phyloP scores from a whole-genome alignment of 306 rosid species.

The Mimosa bimucronata region DNA sequence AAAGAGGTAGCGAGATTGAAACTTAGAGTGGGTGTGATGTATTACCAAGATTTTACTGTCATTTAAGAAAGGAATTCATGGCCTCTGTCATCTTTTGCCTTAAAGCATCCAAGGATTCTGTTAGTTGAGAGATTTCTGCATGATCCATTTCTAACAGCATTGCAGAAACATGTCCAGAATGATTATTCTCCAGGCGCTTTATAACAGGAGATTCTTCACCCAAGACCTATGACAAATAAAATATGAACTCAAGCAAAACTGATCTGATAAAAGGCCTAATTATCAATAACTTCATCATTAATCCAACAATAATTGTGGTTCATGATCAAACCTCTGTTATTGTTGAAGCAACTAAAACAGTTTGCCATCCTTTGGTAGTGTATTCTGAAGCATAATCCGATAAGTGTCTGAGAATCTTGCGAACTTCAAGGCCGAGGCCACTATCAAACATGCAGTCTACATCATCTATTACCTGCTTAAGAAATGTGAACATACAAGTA shows the following conservation, averaged over 20 bases:
- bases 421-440: conserved; percentile 70
- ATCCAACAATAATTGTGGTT: conserved; percentile 18
- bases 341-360: conserved; percentile 78
- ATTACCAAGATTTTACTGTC: conserved; percentile 7
- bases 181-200: conserved; percentile 28
- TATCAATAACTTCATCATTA: neutral
- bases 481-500: conserved; percentile 21
- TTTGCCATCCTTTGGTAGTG: conserved; percentile 66
- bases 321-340: conserved; percentile 62
- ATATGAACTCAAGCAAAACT: conserved; percentile 31
- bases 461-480: conserved; percentile 79
- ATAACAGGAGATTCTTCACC: conserved; percentile 43
- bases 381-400: conserved; percentile 60
- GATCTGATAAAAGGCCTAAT: conserved; percentile 11
- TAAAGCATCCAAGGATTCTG: conserved; percentile 43
- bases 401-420: conserved; percentile 63
- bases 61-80: conserved; percentile 41
- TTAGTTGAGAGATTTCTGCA: conserved; percentile 44
- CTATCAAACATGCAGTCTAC: conserved; percentile 78
- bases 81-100: conserved; percentile 46
- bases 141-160: conserved; percentile 51
- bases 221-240: conserved; percentile 47
- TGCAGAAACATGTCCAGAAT: conserved; percentile 50
- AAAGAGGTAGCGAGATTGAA: too few species aligned
- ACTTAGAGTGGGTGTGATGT: too few species aligned